phyloP scores from a whole-genome alignment of 768 basidiomycete species.

The Hygrocybe coccinea region DNA sequence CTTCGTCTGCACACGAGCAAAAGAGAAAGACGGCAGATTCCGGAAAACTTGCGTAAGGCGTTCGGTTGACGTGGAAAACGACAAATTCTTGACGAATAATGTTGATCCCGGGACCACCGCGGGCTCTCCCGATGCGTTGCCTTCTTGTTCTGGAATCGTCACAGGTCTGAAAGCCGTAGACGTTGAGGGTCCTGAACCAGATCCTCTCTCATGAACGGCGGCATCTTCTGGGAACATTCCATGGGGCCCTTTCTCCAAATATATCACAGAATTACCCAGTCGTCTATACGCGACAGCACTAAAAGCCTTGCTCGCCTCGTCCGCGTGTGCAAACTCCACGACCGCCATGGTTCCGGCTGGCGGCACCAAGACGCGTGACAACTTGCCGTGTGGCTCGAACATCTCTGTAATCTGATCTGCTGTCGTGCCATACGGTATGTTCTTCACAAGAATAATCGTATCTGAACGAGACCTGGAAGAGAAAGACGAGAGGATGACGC shows the following conservation, averaged over 20 bases:
- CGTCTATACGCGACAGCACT: slow-evolving; percentile 80
- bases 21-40: slow-evolving; percentile 72
- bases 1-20: slow-evolving; percentile 89
- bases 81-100: slow-evolving; percentile 90
- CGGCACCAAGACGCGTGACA: slow-evolving; percentile 73
- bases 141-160: slow-evolving; percentile 43
- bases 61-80: slow-evolving; percentile 85
- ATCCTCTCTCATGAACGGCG: not conserved
- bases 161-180: slow-evolving; percentile 27
- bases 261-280: slow-evolving; percentile 83
- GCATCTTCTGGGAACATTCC: slow-evolving; percentile 67
- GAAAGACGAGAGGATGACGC: slow-evolving; percentile 60
- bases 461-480: slow-evolving; percentile 56
- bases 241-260: slow-evolving; percentile 87
- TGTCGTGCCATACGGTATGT: slow-evolving; percentile 89
- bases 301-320: slow-evolving; percentile 73
- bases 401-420: slow-evolving; percentile 69
- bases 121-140: slow-evolving; percentile 34
- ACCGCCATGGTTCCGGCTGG: slow-evolving; percentile 92
- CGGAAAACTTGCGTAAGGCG: slow-evolving; percentile 65
- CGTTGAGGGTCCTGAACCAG: slow-evolving; percentile 1
- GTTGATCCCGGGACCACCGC: slow-evolving; percentile 67
- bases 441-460: slow-evolving; percentile 88
- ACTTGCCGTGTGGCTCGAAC: slow-evolving; percentile 69
- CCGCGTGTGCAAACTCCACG: slow-evolving; percentile 73